Evolutionary conservation across 1,139 yeast genomes (phyloP), one percentile per base, ranked within the genome.

Genomic region (Saccharomyces hybrid): DNA sequence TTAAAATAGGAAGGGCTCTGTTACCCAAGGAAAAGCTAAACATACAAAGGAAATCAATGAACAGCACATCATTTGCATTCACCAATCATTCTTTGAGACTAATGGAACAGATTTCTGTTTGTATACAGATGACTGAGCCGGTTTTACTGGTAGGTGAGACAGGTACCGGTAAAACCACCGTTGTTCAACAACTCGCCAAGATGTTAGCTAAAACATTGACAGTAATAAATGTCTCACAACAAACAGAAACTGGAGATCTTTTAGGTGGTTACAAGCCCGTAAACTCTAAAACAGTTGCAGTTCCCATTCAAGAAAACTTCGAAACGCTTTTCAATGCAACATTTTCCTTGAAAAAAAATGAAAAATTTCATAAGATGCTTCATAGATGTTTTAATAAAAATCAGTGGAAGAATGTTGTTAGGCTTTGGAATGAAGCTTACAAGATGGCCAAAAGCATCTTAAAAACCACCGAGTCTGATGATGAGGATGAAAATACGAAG

Each of bases 161-260:
- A 0, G 99, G 99, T 77, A 93, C 99, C 0, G 99, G 99, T 76
- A 95, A 95, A 67, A 95, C 99, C 1, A 91, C 99, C 0, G 90
- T 91, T 11, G 96, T 95, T 7, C 99, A 95, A 73, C 91, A 91
- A 64, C 75, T 93, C 55, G 96, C 99, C 1, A 82, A 84, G 60
- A 70, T 86, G 63, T 72, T 89, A 73, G 83, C 88, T 67, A 87
- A 88, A 66, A 84, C 84, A 51, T 73, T 95, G n/a, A 85, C 88
- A 0, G 98, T 91, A 8, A 89, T 95, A 59, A 95, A 95, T 67
- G 93, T 95, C 14, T 95, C 99, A 9, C 99, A 95, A 69, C 99
- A 95, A 71, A 95, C 99, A 0, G 99, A 95, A 71, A 78, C 93
- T 2, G 91, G 97, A 52, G 99, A 95, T 71, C 79, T 95, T 55